These are phyloP conservation scores for Trichocladium antarcticum DNA, from an alignment of 495 filamentous ascomycete genomes.

Conservation along the genomic window DNA sequence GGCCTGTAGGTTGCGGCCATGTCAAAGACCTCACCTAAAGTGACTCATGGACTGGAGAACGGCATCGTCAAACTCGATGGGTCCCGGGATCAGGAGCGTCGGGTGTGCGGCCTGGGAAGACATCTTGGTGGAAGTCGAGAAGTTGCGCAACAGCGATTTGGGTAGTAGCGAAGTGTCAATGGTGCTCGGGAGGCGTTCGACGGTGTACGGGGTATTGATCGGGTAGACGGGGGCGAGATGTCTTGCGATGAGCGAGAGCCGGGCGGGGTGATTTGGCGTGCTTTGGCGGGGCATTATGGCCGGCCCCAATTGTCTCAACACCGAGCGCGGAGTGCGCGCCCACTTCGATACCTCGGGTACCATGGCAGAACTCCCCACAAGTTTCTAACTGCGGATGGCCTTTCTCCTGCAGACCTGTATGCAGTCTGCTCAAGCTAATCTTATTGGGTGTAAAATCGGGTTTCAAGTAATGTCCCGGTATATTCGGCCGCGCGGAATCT, in stretches of 20 bases:
- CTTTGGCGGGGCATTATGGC: slow-evolving; percentile 36
- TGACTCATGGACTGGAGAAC: slow-evolving; percentile 92
- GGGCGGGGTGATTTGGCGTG: slow-evolving; percentile 49
- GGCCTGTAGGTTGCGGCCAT: no score
- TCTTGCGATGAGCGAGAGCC: slow-evolving; percentile 69
- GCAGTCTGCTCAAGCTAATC: neutral
- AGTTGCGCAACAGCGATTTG: slow-evolving; percentile 26
- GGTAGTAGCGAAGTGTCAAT: slow-evolving; percentile 31
- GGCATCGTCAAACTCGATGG: slow-evolving; percentile 97
- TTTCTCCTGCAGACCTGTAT: neutral
- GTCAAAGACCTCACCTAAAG: slow-evolving; percentile 52
- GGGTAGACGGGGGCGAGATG: slow-evolving; percentile 50
- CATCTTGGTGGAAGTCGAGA: slow-evolving; percentile 45
- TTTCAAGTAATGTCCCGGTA: no score
- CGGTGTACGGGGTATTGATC: slow-evolving; percentile 42
- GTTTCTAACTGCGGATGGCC: neutral
- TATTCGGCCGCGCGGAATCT: no score
- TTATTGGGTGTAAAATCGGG: no score
- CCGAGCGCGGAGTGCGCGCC: slow-evolving; percentile 27
- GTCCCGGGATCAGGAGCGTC: slow-evolving; percentile 84
- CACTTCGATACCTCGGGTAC: slow-evolving; percentile 25
- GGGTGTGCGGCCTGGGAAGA: slow-evolving; percentile 70
- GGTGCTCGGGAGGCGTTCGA: slow-evolving; percentile 47
- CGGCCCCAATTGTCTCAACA: slow-evolving; percentile 23
- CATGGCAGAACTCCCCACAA: slow-evolving; percentile 11